Conservation (phyloP, 345 rosid species). For the Salix arbutifolia region DNA sequence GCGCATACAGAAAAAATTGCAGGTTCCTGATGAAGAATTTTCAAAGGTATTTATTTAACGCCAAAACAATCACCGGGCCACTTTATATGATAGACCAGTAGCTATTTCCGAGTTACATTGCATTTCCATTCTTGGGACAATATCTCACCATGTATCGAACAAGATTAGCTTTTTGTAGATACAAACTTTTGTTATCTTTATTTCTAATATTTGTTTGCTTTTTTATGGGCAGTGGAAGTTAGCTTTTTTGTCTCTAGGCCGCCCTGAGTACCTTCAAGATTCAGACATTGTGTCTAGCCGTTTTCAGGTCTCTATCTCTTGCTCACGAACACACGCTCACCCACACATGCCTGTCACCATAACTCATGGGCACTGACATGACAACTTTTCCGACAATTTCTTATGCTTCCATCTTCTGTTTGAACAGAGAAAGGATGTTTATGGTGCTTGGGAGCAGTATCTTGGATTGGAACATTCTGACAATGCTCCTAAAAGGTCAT, state of each 20-base stretch:
- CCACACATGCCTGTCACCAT: background rate
- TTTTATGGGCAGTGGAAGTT: slow-evolving; percentile 30
- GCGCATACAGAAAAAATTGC: slow-evolving; percentile 36
- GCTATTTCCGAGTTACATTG: background rate
- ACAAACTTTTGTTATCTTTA: background rate
- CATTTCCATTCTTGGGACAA: background rate
- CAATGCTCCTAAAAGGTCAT: slow-evolving; percentile 74
- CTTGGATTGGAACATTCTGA: slow-evolving; percentile 94
- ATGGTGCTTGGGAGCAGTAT: slow-evolving; percentile 97
- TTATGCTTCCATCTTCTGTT: background rate
- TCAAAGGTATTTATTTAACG: slow-evolving; percentile 21
- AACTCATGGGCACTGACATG: background rate
- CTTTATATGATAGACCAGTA: background rate
- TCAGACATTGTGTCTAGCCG: slow-evolving; percentile 24
- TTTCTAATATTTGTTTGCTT: background rate
- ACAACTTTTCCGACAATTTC: background rate
- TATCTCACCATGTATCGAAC: background rate
- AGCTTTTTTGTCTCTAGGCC: slow-evolving; percentile 61
- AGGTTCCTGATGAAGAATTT: slow-evolving; percentile 37
- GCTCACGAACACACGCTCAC: background rate
- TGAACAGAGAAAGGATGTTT: slow-evolving; percentile 72
- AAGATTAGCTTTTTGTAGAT: background rate
- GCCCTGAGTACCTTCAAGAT: slow-evolving; percentile 46
- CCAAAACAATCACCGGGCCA: background rate
- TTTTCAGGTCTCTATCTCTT: slow-evolving; percentile 18